Evolutionary conservation across 2,329 filamentous ascomycete species (phyloP), one percentile per base, ranked within the genome.

Genomic region (Akanthomyces dipterigenus): DNA sequence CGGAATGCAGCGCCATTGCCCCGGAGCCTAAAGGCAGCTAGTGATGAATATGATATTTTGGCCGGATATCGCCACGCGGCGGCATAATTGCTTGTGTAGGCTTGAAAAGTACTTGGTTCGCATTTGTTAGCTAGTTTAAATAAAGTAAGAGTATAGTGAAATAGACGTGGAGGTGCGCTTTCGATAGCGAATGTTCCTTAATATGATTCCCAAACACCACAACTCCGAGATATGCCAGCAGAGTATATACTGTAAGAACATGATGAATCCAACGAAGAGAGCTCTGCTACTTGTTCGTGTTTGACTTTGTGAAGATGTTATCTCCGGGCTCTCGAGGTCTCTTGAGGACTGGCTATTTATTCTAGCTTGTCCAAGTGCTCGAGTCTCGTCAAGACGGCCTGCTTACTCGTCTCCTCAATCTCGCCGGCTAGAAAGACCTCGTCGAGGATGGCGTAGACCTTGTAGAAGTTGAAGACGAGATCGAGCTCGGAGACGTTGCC

Each of bases 401-500:
- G 93, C 77, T 98, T 99, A 74, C 91, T 96, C 64, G 93, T 98
- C 83, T 99, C 95, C 77, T 99, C 92, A 64, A 99, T 96, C 82
- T 99, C 95, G 20, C 95, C 95, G 0, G 95, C 95, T 64, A 99
- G 78, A 74, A 99, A 99, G 22, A 99, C 95, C 79, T 99, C 95
- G 72, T 99, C 95, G 31, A 99, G 86, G 65, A 99, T 99, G 54
- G 95, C 95, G 76, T 99, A 99, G 66, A 99, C 93, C 77, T 89
- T 89, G 77, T 89, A 89, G 69, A 89, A 89, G 78, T 89, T 89
- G 78, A 89, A 89, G 67, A 89, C 87, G 73, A 99, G 80, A 78
- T 99, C 95, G 73, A 99, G 82, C 80, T 99, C 95, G 79, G 95
- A 99, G 63, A 99, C 95, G 75, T 99, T 99, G 67, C 95, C 95